Conservation (phyloP, 345 rosid genomes). For the Rhodomyrtus tomentosa region DNA sequence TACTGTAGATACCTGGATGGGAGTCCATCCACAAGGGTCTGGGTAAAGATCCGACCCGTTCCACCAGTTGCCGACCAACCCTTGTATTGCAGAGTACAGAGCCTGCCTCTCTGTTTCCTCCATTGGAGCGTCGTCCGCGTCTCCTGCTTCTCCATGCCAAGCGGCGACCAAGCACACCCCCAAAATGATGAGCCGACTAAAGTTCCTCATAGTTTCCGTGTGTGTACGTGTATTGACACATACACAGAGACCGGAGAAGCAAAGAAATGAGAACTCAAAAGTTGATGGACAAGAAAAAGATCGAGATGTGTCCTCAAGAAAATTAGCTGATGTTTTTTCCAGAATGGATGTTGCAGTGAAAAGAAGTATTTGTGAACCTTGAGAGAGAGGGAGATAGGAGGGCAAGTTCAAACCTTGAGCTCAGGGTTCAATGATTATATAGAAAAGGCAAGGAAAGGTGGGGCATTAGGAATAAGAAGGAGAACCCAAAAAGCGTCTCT, state of each 20-base stretch:
- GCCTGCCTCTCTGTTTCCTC: conserved; percentile 56
- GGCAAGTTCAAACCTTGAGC: not conserved
- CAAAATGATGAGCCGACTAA: not conserved
- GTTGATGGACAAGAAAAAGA: not conserved
- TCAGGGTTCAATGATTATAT: not conserved
- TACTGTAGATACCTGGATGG: conserved; percentile 50
- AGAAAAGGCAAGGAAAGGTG: not conserved
- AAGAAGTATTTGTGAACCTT: not conserved
- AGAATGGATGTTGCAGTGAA: not conserved
- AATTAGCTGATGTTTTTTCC: not conserved
- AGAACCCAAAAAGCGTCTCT: not conserved
- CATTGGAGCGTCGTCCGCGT: conserved; percentile 54
- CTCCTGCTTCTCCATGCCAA: conserved; percentile 21
- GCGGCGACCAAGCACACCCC: conserved; percentile 1
- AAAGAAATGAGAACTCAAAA: not conserved
- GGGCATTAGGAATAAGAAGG: not conserved
- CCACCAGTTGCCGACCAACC: conserved; percentile 86
- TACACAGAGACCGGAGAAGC: not conserved
- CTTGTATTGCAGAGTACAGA: conserved; percentile 65
- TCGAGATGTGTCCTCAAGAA: conserved; percentile 9
- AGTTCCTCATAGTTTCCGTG: not conserved
- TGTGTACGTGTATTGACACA: not conserved
- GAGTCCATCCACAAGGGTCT: conserved; percentile 99
- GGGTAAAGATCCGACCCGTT: conserved; percentile 88
- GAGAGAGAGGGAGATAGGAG: conserved; percentile 1